Evolutionary conservation across 2,329 filamentous ascomycete genomes (phyloP), one percentile per base, ranked within the genome.

Genomic region (Talaromyces sp.): DNA sequence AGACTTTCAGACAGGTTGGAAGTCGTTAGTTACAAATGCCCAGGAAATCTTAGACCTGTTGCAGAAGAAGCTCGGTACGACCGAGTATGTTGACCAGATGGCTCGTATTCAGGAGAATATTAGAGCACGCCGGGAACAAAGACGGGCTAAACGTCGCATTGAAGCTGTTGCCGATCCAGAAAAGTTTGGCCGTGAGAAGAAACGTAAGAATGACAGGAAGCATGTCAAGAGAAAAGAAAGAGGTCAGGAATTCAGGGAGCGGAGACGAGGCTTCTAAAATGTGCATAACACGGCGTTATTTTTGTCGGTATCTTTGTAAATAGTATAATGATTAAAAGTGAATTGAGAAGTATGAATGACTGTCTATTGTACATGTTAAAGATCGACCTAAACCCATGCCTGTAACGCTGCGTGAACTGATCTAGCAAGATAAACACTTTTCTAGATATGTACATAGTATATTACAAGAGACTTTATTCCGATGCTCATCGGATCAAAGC

Each of bases 161-260:
- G 93, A 96, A 75, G 91, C 91, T 11, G 88, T 99, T 27, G 85
- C 85, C 59, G 87, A 90, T 73, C 95, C 95, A 1, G 94, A 95
- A 79, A 89, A 84, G 74, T 88, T 88, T 71, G 91, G 88, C 33
- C 83, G 85, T 73, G 88, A 90, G 71, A 97, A 97, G 87, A 88
- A 86, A 75, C 91, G 89, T 82, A 93, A 90, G 82, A 85, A 90
- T 67, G 92, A 95, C 75, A 88, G 89, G 82, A 95, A 95, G 83
- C 93, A 89, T 80, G 89, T 90, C 71, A 87, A 88, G 77, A 88
- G 89, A 76, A 96, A 92, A 84, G 90, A 90, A 77, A 91, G 87
- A 77, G 89, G 90, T 0, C 80, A 83, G 70, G 89, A 92, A 79
- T 87, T 90, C 74, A 88, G 90, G 76, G 87, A 87, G 60, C 83